Percentiles rank a stretch among this genome's conserved stretches.
phyloP scores from a whole-genome alignment of 192 early-diverging fungal species.

The Geranomyces variabilis region DNA sequence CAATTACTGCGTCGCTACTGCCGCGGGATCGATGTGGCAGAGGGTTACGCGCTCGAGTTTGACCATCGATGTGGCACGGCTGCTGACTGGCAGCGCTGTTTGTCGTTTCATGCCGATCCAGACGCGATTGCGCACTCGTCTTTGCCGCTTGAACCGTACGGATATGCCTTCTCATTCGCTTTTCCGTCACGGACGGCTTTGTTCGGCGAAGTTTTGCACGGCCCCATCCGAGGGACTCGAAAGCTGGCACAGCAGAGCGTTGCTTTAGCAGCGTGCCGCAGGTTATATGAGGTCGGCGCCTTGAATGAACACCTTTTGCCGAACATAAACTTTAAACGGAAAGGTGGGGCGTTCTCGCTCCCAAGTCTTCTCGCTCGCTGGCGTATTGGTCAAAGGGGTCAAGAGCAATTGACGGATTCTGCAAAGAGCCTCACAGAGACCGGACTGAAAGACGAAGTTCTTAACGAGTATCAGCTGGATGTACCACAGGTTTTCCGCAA shows the following conservation, averaged over 20 bases:
- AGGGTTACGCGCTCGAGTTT: constrained; percentile 13
- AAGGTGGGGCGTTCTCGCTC: constrained; percentile 24
- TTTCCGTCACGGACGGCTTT: constrained; percentile 22
- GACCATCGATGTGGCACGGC: constrained; percentile 2
- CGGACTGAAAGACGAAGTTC: neutral
- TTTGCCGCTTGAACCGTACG: constrained; percentile 5
- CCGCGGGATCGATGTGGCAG: neutral
- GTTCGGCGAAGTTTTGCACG: constrained; percentile 22
- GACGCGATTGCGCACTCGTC: neutral
- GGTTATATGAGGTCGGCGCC: constrained; percentile 67
- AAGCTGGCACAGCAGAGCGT: constrained; percentile 71
- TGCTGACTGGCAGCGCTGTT: constrained; percentile 17
- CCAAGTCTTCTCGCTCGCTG: neutral
- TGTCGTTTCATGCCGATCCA: neutral
- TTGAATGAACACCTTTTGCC: constrained; percentile 79
- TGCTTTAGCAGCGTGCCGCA: constrained; percentile 69
- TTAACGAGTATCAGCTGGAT: neutral
- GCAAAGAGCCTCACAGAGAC: neutral
- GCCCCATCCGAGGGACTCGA: constrained; percentile 55
- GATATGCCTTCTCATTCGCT: constrained; percentile 16
- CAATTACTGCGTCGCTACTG: constrained; percentile 27
- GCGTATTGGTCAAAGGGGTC: neutral
- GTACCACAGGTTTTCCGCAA: constrained; percentile 21
- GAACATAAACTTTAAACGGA: neutral
- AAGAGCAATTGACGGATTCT: too few relatives aligned